These are phyloP conservation scores for Sophora flavescens DNA, from an alignment of 306 rosid genomes.

Conservation along the genomic window DNA sequence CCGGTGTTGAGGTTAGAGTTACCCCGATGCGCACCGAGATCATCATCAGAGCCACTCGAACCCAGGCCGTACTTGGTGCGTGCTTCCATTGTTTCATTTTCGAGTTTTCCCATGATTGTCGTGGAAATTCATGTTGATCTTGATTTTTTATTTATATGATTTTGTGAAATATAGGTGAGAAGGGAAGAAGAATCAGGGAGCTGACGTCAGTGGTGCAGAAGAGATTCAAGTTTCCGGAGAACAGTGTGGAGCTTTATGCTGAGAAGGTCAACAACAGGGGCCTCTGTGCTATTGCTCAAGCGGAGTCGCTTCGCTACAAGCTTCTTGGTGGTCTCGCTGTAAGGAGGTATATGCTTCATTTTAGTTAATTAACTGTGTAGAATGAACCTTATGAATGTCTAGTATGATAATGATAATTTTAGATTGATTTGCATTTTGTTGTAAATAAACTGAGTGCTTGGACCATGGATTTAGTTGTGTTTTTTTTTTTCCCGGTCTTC, in stretches of 20 bases:
- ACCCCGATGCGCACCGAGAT: constrained; percentile 85
- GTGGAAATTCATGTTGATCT: background rate
- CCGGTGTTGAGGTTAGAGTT: constrained; percentile 81
- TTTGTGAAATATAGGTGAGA: constrained; percentile 60
- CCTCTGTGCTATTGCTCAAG: constrained; percentile 84
- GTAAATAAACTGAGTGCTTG: background rate
- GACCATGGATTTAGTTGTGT: background rate
- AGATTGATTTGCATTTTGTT: background rate
- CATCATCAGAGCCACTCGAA: constrained; percentile 76
- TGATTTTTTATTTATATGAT: background rate
- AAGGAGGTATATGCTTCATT: constrained; percentile 59
- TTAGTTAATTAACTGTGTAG: background rate
- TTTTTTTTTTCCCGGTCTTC: background rate
- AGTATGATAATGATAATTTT: background rate
- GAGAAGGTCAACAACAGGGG: constrained; percentile 87
- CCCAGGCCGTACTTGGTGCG: constrained; percentile 77
- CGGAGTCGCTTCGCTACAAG: constrained; percentile 88
- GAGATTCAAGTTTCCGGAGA: constrained; percentile 84
- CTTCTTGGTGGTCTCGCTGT: constrained; percentile 91
- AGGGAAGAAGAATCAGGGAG: constrained; percentile 82
- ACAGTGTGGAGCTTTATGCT: constrained; percentile 80
- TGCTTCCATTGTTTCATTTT: background rate
- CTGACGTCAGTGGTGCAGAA: constrained; percentile 87
- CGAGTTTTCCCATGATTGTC: background rate
- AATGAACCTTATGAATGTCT: background rate